Base-by-base conservation (phyloP, 345 rosid species). In the Gossypium anomalum region DNA sequence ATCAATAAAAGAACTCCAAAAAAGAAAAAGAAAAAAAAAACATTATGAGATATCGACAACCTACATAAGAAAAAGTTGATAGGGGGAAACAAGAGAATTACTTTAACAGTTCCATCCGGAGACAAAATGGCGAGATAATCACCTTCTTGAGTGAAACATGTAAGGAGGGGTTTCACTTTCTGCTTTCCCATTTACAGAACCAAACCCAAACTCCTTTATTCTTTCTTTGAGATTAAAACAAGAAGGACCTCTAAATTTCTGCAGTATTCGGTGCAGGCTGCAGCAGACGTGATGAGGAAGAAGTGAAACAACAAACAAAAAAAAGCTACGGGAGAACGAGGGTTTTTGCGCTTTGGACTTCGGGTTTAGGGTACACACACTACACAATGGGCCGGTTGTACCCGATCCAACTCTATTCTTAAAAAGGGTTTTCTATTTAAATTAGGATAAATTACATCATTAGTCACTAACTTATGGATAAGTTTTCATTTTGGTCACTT, bases 81-180 rank as follows among this genome's bases (percentile, higher is more conserved):
- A 55, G 29, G 52, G 19, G 38, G 34, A 25, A 34, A 34, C 41
- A 58, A 59, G 15, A 23, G 38, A 57, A 56, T 64, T 62, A 84
- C 85, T 25, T 79, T 82, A 47, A 82, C 51, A 63, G 73, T 69
- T 25, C 82, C 80, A 41, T 78, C 73, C 7, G 80, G 78, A 11
- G 67, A 77, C 38, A 80, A 53, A 61, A 84, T 72, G 56, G 85
- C 85, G 29, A 84, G 81, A 55, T 52, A 78, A 12, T 73, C 78
- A 48, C 82, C 87, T 23, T 78, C 78, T 10, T 77, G 75, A 69
- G 80, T 79, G 70, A 84, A 84, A 44, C 87, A 81, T 19, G 87
- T 78, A 67, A 79, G 70, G 3, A 79, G 75, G 65, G 85, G 77
- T 68, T 85, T 88, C 22, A 75, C 43, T 67, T 81, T 86, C 47